Percentiles rank a stretch among this genome's conserved stretches.
Conservation (phyloP, 2,329 filamentous ascomycete species). For the Neofusicoccum cordaticola region DNA sequence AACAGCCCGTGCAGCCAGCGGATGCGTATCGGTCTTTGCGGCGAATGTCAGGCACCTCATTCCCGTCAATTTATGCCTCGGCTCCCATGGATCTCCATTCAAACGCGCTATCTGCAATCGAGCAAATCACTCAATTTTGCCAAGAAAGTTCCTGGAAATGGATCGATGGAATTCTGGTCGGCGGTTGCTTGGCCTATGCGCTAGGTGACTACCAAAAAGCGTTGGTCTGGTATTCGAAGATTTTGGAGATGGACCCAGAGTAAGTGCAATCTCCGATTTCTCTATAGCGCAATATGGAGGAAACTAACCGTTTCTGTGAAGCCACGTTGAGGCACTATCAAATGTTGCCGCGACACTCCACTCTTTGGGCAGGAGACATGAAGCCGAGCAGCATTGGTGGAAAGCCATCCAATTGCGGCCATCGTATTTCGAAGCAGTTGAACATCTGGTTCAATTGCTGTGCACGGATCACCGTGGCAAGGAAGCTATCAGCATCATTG, state of each 20-base stretch:
- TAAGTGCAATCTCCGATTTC: constrained; percentile 32
- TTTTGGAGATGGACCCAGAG: constrained; percentile 58
- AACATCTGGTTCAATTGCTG: constrained; percentile 85
- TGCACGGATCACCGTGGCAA: constrained; percentile 76
- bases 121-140: constrained; percentile 35
- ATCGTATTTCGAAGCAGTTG: constrained; percentile 89
- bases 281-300: background rate
- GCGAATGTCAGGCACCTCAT: constrained; percentile 3
- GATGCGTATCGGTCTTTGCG: background rate
- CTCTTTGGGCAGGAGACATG: constrained; percentile 74
- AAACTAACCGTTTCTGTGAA: constrained; percentile 36
- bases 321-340: constrained; percentile 88
- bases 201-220: constrained; percentile 79
- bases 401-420: constrained; percentile 79
- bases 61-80: background rate
- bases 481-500: constrained; percentile 85
- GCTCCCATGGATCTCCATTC: background rate
- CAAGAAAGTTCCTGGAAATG: constrained; percentile 54
- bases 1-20: background rate
- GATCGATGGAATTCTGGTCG: constrained; percentile 89
- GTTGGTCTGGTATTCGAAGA: constrained; percentile 69
- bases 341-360: constrained; percentile 89
- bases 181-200: constrained; percentile 88
- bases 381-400: constrained; percentile 84
- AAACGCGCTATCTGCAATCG: constrained; percentile 35